phyloP scores from a whole-genome alignment of 192 early-diverging fungal genomes.

The Coemansia sp. region DNA sequence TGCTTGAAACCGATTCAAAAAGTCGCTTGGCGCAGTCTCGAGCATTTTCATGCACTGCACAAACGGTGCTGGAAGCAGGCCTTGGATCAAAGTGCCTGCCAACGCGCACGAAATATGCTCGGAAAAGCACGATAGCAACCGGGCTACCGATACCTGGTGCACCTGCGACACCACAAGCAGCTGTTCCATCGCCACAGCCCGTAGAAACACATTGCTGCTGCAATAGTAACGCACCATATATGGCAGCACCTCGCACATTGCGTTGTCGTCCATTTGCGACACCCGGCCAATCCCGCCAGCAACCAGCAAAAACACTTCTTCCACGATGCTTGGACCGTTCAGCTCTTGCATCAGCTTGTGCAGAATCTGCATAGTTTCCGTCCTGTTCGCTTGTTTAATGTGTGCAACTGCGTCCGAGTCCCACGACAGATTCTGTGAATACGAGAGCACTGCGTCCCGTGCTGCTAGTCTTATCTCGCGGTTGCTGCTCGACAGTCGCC shows the following conservation, averaged over 20 bases:
- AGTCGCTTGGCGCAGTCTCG: slow-evolving; percentile 22
- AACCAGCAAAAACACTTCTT: slow-evolving; percentile 43
- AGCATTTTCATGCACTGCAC: slow-evolving; percentile 44
- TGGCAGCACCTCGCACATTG: slow-evolving; percentile 24
- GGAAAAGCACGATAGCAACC: slow-evolving; percentile 26
- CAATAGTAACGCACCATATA: slow-evolving; percentile 43
- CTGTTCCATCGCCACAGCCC: slow-evolving; percentile 54
- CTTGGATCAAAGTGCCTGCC: slow-evolving; percentile 17
- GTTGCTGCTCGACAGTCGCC: slow-evolving; percentile 41
- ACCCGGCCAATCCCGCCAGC: slow-evolving; percentile 44
- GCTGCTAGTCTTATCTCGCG: slow-evolving; percentile 50
- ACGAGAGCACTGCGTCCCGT: slow-evolving; percentile 32
- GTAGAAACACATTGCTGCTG: slow-evolving; percentile 41
- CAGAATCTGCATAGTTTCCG: slow-evolving; percentile 27
- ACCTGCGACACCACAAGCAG: slow-evolving; percentile 29
- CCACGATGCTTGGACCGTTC: slow-evolving; percentile 23
- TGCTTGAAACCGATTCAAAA: slow-evolving; percentile 29
- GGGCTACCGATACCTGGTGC: slow-evolving; percentile 26
- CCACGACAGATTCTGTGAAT: slow-evolving; percentile 4
- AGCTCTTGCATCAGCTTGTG: slow-evolving; percentile 9
- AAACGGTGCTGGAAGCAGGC: slow-evolving; percentile 22
- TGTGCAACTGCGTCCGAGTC: slow-evolving; percentile 17
- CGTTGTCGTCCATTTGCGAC: slow-evolving; percentile 16
- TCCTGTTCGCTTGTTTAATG: slow-evolving; percentile 29
- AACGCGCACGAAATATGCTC: slow-evolving; percentile 30